Percentiles rank a stretch among this genome's conserved stretches.
Evolutionary conservation across 768 basidiomycete genomes (phyloP).

Genomic region (Lactifluus subvellereus): DNA sequence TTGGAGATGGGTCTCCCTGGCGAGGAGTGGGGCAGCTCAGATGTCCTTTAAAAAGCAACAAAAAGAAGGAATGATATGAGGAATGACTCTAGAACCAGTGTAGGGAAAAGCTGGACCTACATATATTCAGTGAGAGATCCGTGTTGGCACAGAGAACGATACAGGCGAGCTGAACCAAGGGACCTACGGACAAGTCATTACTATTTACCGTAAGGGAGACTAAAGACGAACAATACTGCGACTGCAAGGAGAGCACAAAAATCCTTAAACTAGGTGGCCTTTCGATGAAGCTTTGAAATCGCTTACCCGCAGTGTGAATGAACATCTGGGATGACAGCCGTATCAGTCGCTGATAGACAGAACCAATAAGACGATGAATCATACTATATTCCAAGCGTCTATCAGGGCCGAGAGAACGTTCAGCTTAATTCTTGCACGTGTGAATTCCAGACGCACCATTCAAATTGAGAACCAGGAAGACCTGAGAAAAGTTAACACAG

Average conservation of each 20-base stretch:
- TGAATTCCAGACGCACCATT: background rate
- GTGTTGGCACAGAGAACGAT: background rate
- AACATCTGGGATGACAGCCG: constrained; percentile 1
- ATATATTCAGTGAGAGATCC: constrained; percentile 10
- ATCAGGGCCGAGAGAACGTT: background rate
- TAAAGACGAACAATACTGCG: background rate
- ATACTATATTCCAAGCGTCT: constrained; percentile 13
- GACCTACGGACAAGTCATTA: background rate
- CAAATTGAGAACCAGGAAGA: constrained; percentile 9
- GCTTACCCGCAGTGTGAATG: background rate
- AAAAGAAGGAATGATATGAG: background rate
- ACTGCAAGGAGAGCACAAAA: background rate
- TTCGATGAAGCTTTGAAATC: background rate
- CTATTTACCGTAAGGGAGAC: background rate
- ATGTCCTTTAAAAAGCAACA: background rate
- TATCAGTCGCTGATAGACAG: background rate
- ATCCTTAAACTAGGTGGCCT: background rate
- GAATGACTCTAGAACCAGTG: background rate
- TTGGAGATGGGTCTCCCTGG: background rate
- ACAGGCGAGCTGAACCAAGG: constrained; percentile 12
- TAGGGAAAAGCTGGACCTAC: background rate
- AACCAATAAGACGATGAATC: background rate
- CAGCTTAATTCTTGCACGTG: background rate
- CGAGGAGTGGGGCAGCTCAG: background rate
- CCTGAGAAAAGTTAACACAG: background rate